Percentiles rank a stretch among this genome's conserved stretches.
phyloP scores from a whole-genome alignment of 1,284 basidiomycete genomes.

The Somion occarium region DNA sequence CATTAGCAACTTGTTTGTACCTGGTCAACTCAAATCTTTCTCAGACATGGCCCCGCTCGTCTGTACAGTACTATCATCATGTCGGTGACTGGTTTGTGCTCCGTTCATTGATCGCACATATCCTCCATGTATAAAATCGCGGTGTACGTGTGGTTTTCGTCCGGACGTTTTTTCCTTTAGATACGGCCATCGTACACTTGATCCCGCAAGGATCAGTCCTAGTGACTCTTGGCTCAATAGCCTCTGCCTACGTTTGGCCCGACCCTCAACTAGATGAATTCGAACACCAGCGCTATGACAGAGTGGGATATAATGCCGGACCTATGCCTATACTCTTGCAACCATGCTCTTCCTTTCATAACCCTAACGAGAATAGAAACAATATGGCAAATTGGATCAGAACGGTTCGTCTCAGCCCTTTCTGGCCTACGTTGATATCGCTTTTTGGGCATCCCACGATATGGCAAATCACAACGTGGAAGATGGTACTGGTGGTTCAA shows the following conservation, averaged over 20 bases:
- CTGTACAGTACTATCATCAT: too few species aligned
- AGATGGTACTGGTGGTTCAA: constrained; percentile 24
- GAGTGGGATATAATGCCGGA: constrained; percentile 7
- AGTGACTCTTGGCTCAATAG: neutral
- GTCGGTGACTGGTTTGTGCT: too few species aligned
- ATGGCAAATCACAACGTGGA: constrained; percentile 22
- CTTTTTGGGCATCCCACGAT: constrained; percentile 19
- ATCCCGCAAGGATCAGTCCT: too few species aligned
- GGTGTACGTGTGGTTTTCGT: too few species aligned
- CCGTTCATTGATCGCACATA: too few species aligned
- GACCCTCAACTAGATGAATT: constrained; percentile 12
- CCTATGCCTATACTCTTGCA: neutral
- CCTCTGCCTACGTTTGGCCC: constrained; percentile 10
- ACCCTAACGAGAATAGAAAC: constrained; percentile 10
- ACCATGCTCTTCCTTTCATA: constrained; percentile 5
- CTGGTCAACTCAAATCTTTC: too few species aligned
- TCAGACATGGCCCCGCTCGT: too few species aligned
- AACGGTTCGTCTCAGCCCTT: neutral
- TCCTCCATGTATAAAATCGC: too few species aligned
- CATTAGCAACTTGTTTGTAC: too few species aligned
- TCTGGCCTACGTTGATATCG: neutral
- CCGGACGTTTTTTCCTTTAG: too few species aligned
- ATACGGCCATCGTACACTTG: too few species aligned
- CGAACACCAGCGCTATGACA: constrained; percentile 8
- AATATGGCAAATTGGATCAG: neutral